Conservation (phyloP, 1,139 yeast species). For the Scheffersomyces parashehatae region DNA sequence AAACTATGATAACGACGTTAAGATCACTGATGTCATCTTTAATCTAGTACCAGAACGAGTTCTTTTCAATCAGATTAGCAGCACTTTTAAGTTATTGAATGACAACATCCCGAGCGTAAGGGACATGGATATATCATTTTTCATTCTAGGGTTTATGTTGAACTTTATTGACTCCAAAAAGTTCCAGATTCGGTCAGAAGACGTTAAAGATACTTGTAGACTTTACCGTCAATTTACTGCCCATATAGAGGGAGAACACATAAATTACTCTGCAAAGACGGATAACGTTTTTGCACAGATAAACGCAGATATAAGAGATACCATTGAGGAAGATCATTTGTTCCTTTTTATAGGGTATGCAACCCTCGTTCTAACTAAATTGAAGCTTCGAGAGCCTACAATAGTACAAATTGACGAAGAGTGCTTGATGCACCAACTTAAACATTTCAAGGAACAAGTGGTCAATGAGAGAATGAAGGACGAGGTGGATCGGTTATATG, state of each 20-base stretch:
- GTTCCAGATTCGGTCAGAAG: background rate
- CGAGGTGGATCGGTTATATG: constrained; percentile 1
- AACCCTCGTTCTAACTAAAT: constrained; percentile 11
- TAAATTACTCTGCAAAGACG: no score
- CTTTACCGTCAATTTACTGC: no score
- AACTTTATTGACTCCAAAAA: constrained; percentile 5
- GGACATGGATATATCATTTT: constrained; percentile 7
- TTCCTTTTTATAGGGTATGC: constrained; percentile 16
- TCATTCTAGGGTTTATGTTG: constrained; percentile 7
- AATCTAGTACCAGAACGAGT: background rate
- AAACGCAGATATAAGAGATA: no score
- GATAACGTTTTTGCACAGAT: no score
- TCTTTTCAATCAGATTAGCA: constrained; percentile 1
- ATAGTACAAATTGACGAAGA: constrained; percentile 1
- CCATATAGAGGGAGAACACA: no score
- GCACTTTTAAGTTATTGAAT: background rate
- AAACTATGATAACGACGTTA: constrained; percentile 2
- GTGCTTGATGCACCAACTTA: constrained; percentile 1
- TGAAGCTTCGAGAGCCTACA: constrained; percentile 3
- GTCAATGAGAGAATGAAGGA: constrained; percentile 4
- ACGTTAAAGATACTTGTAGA: background rate
- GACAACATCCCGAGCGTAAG: background rate
- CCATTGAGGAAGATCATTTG: constrained; percentile 3
- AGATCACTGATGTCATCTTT: no score
- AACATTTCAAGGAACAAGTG: constrained; percentile 4